These are phyloP conservation scores for Aureobasidium musti DNA, from an alignment of 2,329 filamentous ascomycete genomes.

Conservation along the genomic window DNA sequence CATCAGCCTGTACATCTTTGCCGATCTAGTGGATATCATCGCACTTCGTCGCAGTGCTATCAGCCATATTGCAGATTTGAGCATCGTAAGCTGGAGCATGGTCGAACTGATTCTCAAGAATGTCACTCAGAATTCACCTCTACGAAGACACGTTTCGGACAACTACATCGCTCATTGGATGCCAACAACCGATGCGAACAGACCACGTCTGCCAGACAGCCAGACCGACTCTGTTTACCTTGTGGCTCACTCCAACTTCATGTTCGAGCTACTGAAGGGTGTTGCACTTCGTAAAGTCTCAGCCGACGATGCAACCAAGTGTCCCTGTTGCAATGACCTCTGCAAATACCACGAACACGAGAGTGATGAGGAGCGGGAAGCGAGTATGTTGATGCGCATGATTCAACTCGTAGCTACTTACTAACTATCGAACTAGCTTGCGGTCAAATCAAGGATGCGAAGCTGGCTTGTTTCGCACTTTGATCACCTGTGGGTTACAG, in stretches of 20 bases:
- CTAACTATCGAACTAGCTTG: too few relatives aligned
- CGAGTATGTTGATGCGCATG: too few relatives aligned
- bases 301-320: neutral
- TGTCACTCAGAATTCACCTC: neutral
- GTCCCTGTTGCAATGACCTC: neutral
- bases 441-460: too few relatives aligned
- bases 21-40: neutral
- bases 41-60: neutral
- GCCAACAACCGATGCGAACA: too few relatives aligned
- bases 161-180: neutral
- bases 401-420: too few relatives aligned
- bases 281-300: neutral
- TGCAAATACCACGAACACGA: conserved; percentile 25
- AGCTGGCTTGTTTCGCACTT: too few relatives aligned
- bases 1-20: neutral
- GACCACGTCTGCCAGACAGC: neutral
- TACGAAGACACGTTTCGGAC: neutral
- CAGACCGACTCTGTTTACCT: neutral
- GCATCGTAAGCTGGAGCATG: too few relatives aligned
- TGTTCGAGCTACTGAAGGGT: neutral
- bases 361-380: neutral
- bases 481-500: too few relatives aligned
- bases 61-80: neutral
- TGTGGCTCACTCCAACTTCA: neutral
- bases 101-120: neutral